These are phyloP conservation scores for Verticillium zaregamsianum DNA, from an alignment of 2,329 filamentous ascomycete species.

Conservation along the genomic window DNA sequence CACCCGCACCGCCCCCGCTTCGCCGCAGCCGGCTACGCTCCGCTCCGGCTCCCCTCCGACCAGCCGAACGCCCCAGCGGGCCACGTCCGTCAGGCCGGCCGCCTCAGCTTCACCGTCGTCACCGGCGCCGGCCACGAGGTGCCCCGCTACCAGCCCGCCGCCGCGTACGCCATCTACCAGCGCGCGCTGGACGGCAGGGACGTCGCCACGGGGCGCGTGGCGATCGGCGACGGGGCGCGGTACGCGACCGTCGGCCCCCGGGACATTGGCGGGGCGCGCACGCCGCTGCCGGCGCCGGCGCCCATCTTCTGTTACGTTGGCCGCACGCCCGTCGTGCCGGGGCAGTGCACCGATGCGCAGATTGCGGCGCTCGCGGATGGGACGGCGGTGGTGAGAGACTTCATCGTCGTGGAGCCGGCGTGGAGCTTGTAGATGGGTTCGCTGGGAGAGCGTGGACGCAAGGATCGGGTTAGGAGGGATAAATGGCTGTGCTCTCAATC, in stretches of 20 bases:
- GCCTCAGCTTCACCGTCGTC: constrained; percentile 1
- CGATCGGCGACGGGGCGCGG: constrained; percentile 24
- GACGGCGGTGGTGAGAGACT: constrained; percentile 2
- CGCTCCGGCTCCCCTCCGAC: not conserved
- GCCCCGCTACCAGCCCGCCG: constrained; percentile 1
- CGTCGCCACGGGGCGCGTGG: constrained; percentile 43
- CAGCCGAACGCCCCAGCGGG: not conserved
- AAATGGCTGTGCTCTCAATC: no score
- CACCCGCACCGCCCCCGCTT: constrained; percentile 39
- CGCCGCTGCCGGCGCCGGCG: not conserved
- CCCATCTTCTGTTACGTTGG: constrained; percentile 1
- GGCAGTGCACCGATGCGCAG: constrained; percentile 1
- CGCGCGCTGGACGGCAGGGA: constrained; percentile 48
- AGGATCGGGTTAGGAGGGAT: no score
- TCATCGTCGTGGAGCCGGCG: constrained; percentile 1
- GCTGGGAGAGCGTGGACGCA: not conserved
- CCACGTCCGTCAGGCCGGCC: not conserved
- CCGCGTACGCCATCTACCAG: constrained; percentile 35
- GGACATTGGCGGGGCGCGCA: not conserved
- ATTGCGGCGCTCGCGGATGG: constrained; percentile 1
- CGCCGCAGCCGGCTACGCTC: constrained; percentile 56
- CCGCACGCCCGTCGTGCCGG: not conserved
- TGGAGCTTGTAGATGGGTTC: not conserved
- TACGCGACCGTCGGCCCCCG: not conserved
- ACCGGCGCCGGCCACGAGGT: constrained; percentile 1